These are phyloP conservation scores for Colletotrichum sp. DNA, from an alignment of 2,329 filamentous ascomycete genomes.

Conservation along the genomic window DNA sequence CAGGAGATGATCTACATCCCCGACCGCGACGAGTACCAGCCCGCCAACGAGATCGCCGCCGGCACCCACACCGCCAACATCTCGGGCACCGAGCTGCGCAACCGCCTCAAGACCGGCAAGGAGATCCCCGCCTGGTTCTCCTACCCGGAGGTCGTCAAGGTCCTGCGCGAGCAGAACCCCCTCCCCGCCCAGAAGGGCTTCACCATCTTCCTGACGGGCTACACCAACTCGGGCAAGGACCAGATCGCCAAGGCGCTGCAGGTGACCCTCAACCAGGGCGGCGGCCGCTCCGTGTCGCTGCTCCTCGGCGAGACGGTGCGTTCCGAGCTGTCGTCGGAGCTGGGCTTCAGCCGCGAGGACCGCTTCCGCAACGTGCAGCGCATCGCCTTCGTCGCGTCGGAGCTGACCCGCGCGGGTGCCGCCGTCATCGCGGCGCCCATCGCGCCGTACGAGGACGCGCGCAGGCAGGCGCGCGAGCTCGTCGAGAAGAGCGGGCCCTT, in stretches of 20 bases:
- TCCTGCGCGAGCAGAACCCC: slow-evolving; percentile 95
- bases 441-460: slow-evolving; percentile 84
- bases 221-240: slow-evolving; percentile 97
- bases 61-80: slow-evolving; percentile 89
- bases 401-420: slow-evolving; percentile 90
- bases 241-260: slow-evolving; percentile 94
- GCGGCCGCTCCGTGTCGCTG: slow-evolving; percentile 91
- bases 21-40: slow-evolving; percentile 95
- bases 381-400: slow-evolving; percentile 94
- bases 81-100: slow-evolving; percentile 88
- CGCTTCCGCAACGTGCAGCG: slow-evolving; percentile 94
- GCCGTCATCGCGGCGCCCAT: slow-evolving; percentile 97
- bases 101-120: slow-evolving; percentile 86
- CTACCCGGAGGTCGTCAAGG: slow-evolving; percentile 97
- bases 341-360: slow-evolving; percentile 93
- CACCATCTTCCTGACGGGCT: slow-evolving; percentile 97
- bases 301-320: slow-evolving; percentile 96
- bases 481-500: slow-evolving; percentile 90
- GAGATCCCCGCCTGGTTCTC: slow-evolving; percentile 99
- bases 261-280: slow-evolving; percentile 97
- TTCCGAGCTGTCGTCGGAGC: slow-evolving; percentile 88
- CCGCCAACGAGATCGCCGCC: slow-evolving; percentile 85
- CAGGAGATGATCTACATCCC: slow-evolving; percentile 99
- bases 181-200: slow-evolving; percentile 92
- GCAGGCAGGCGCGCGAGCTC: slow-evolving; percentile 79